Conservation (phyloP, 768 basidiomycete species). For the Boletus sensibilis region DNA sequence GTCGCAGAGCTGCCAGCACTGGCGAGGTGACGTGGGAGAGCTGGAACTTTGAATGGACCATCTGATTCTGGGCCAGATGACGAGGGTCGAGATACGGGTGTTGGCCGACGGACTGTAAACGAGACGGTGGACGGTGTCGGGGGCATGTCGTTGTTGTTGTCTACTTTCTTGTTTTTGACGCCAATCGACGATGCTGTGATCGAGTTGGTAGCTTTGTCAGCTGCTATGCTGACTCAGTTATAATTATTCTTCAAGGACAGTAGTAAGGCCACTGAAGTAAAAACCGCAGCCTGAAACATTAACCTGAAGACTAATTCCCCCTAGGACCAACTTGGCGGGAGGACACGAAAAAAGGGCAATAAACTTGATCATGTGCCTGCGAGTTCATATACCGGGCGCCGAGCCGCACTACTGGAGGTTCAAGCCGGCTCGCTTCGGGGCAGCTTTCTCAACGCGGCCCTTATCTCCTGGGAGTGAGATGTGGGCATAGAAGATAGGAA, state of each 20-base stretch:
- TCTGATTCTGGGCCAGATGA: constrained; percentile 69
- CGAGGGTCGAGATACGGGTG: constrained; percentile 58
- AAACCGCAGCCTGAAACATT: too few species aligned
- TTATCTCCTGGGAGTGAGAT: constrained; percentile 7
- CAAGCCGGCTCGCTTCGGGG: too few species aligned
- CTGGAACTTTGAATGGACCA: constrained; percentile 53
- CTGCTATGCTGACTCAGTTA: too few species aligned
- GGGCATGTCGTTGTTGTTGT: constrained; percentile 17
- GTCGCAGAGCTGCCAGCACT: constrained; percentile 41
- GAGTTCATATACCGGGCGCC: too few species aligned
- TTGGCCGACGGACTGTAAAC: constrained; percentile 82
- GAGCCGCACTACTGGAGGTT: too few species aligned
- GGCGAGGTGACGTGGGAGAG: constrained; percentile 58
- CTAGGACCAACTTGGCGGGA: too few species aligned
- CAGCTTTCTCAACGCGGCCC: not conserved
- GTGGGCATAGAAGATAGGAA: not conserved
- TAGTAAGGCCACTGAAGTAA: too few species aligned
- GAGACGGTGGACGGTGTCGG: constrained; percentile 56
- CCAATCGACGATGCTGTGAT: not conserved
- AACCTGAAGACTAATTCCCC: too few species aligned
- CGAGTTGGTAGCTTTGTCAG: not conserved
- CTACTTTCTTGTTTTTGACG: not conserved
- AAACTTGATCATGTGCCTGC: too few species aligned
- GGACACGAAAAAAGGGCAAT: too few species aligned
- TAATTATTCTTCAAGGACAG: too few species aligned